Evolutionary conservation across 495 filamentous ascomycete species (phyloP), one percentile per base, ranked within the genome.

Genomic region (Talaromyces adpressus): DNA sequence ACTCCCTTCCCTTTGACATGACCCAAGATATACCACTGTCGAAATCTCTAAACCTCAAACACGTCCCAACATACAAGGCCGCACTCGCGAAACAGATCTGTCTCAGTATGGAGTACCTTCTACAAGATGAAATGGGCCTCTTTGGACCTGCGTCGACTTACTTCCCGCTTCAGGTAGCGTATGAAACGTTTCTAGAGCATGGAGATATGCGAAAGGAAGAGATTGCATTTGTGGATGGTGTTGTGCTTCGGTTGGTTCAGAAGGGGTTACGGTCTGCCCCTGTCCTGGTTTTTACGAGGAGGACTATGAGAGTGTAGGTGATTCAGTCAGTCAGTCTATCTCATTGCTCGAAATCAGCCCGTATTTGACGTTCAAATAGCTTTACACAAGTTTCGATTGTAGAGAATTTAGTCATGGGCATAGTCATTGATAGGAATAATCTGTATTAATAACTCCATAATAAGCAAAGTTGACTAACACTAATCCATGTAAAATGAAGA

Each of bases 61-160:
- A 56, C 22, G 6, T 27, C 4, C 29, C 27, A 16, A 12, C 39
- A 8, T 45, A 66, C 34, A 66, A 60, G 7, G 56, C 61, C 22
- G 62, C 63, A 12, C 57, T 75, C 32, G 62, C 68, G 2, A 63
- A 57, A 4, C 64, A 66, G 59, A 76, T 79, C 16, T 74, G 67
- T 57, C 67, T 65, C 23, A 77, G 75, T 57, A 72, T 75, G 64
- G 69, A 73, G 6, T 79, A 78, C 41, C 57, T 78, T 11, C 54
- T 78, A 57, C 73, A 74, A 59, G 74, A 74, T 11, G 70, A 73
- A 59, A 77, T 79, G 74, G 75, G 66, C 52, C 62, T 79, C 14
- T 79, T 75, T 61, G 75, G 77, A 2, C 72, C 73, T 16, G 69
- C 71, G n/a, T 78, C 75, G 1, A 64, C 72, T 0, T 54, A 71